Percentiles rank a stretch among this genome's conserved stretches.
These are phyloP conservation scores for Talaromyces amestolkiae DNA, from an alignment of 2,329 filamentous ascomycete genomes.

Conservation along the genomic window DNA sequence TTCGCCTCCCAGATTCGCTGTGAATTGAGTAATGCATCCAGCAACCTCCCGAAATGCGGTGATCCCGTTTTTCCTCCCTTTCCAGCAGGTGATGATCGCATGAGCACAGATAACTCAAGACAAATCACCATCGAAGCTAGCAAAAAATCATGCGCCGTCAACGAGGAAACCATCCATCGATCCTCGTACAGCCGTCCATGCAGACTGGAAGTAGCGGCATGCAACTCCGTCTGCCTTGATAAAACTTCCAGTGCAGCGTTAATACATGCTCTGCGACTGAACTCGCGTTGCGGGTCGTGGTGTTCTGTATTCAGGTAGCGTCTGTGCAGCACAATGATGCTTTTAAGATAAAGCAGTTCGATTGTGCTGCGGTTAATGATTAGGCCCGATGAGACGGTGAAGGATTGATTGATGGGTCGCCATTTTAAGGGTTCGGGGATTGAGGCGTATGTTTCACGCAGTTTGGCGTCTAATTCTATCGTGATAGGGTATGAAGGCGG, in stretches of 20 bases:
- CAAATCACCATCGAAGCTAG: slow-evolving; percentile 59
- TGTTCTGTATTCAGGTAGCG: slow-evolving; percentile 44
- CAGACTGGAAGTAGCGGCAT: slow-evolving; percentile 47
- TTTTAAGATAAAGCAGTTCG: slow-evolving; percentile 50
- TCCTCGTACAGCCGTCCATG: slow-evolving; percentile 52
- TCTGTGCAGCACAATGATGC: slow-evolving; percentile 51
- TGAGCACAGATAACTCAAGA: slow-evolving; percentile 32
- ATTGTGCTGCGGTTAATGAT: slow-evolving; percentile 53
- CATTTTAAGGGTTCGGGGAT: slow-evolving; percentile 27
- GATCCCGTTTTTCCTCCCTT: too few relatives aligned
- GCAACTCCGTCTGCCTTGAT: slow-evolving; percentile 48
- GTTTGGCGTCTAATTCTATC: slow-evolving; percentile 26
- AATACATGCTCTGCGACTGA: slow-evolving; percentile 43
- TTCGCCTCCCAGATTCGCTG: slow-evolving; percentile 21
- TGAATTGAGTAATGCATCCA: slow-evolving; percentile 19
- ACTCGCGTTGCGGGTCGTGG: slow-evolving; percentile 34
- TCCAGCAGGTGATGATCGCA: not conserved
- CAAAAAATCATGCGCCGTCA: slow-evolving; percentile 60
- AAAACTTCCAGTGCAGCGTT: slow-evolving; percentile 49
- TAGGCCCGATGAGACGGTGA: slow-evolving; percentile 47
- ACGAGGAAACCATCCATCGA: slow-evolving; percentile 57
- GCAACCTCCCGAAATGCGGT: not conserved
- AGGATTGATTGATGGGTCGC: slow-evolving; percentile 32
- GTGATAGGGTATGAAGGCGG: slow-evolving; percentile 22
- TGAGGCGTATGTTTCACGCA: slow-evolving; percentile 23